phyloP scores from a whole-genome alignment of 352 stramenopile species.

The Globisporangium spinosum region DNA sequence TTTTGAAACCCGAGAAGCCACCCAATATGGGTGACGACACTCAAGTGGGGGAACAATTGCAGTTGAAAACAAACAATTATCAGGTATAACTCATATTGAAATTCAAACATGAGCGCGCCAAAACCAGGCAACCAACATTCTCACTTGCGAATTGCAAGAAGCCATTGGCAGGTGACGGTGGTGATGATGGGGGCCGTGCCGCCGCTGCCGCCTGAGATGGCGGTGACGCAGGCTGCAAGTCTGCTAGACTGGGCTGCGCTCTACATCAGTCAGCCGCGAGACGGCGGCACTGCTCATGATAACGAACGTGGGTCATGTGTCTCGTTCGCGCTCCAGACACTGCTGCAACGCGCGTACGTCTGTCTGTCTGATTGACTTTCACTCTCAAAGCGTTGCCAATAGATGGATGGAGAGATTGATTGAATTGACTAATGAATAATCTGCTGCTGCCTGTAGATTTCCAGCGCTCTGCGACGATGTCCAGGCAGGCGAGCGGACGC shows the following conservation, averaged over 20 bases:
- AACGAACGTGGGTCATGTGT: background rate
- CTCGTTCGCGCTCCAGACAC: slow-evolving; percentile 14
- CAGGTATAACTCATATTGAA: background rate
- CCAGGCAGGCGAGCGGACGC: background rate
- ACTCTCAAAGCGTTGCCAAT: background rate
- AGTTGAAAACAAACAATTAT: background rate
- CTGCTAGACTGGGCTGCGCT: slow-evolving; percentile 31
- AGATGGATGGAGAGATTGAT: background rate
- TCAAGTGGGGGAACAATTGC: background rate
- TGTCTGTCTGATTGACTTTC: background rate
- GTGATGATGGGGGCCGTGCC: background rate
- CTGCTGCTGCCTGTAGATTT: slow-evolving; percentile 19
- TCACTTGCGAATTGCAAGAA: slow-evolving; percentile 4
- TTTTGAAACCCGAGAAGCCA: background rate
- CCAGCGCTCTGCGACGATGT: slow-evolving; percentile 25
- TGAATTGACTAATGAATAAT: background rate
- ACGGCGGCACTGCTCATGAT: background rate
- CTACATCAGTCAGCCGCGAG: slow-evolving; percentile 16
- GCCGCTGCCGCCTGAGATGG: background rate
- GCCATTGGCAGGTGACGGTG: background rate
- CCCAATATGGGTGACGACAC: background rate
- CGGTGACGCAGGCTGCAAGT: slow-evolving; percentile 21
- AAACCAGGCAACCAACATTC: slow-evolving; percentile 15
- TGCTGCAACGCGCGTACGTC: slow-evolving; percentile 25
- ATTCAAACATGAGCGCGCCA: slow-evolving; percentile 13